Evolutionary conservation across 2,329 filamentous ascomycete genomes (phyloP), one percentile per base, ranked within the genome.

Genomic region (Colletotrichum abscissum): DNA sequence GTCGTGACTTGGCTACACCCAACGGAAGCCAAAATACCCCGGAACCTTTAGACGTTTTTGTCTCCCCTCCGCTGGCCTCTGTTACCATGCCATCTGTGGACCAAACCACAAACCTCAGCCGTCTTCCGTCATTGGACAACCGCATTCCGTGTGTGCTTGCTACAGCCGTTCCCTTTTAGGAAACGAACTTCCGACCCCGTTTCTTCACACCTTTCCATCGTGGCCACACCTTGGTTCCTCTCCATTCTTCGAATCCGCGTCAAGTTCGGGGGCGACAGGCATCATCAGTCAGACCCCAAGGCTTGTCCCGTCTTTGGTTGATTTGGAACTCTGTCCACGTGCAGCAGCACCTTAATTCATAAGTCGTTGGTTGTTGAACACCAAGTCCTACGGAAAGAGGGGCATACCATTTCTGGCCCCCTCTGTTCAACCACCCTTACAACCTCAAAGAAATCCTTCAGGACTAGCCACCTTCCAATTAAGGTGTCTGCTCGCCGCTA

Each of bases 91-190:
- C 28, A 52, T 30, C 16, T 19, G 24, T 56, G 63, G 28, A 70
- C 26, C 59, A 62, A 33, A 30, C 16, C 62, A 71, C 67, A 66
- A 42, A 38, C 56, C 42, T 52, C 46, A 26, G 28, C 49, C 49
- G 22, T 35, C 33, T 62, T 24, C 67, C 55, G 67, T 62, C 56
- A 65, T 73, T 66, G 60, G 67, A 71, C 67, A 22, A 19, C 71
- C 30, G 28, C 67, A 57, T 70, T 62, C 49, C 71, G 67, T 73
- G 71, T 71, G 71, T 73, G 33, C 49, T 62, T 52, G 60, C 49
- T 52, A 71, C 46, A 62, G 35, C 71, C 67, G 71, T 46, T 33
- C 16, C 33, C 22, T 54, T 9, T 33, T 19, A n/a, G n/a, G 69
- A 38, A 70, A 35, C 54, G 26, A 38, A 11, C 14, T 55, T 26